phyloP scores from a whole-genome alignment of 306 rosid genomes.

The Pyrus communis region DNA sequence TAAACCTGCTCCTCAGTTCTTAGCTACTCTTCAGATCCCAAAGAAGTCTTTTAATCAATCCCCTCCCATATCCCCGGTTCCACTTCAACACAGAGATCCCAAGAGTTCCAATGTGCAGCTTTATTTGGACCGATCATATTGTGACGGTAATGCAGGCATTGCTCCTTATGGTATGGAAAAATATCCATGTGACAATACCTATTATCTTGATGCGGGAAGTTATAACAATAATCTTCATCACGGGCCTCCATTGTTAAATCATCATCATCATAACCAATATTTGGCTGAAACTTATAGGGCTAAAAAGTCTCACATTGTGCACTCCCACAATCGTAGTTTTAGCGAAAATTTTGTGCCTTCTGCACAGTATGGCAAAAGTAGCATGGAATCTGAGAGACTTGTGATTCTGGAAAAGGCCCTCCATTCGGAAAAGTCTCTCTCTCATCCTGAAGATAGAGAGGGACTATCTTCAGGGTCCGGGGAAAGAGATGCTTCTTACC shows the following conservation, averaged over 20 bases:
- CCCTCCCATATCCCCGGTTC: conserved; percentile 37
- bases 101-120: conserved; percentile 27
- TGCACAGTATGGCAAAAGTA: conserved; percentile 27
- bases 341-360: conserved; percentile 43
- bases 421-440: conserved; percentile 27
- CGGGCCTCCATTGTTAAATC: conserved; percentile 36
- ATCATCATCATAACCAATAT: conserved; percentile 35
- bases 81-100: conserved; percentile 37
- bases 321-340: conserved; percentile 33
- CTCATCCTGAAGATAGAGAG: conserved; percentile 24
- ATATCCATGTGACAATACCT: conserved; percentile 29
- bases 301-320: conserved; percentile 26
- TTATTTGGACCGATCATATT: conserved; percentile 31
- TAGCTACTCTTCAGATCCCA: conserved; percentile 35
- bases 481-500: conserved; percentile 28
- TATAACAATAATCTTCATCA: conserved; percentile 32
- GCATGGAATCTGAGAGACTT: conserved; percentile 25
- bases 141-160: conserved; percentile 29
- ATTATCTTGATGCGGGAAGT: conserved; percentile 42
- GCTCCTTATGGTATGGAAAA: conserved; percentile 40
- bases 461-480: conserved; percentile 25
- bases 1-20: conserved; percentile 42
- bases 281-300: conserved; percentile 25
- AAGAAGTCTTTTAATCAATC: conserved; percentile 38
- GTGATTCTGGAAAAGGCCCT: conserved; percentile 30